These are phyloP conservation scores for Musa balbisiana DNA, from an alignment of 202 grass and related monocot genomes.

Conservation along the genomic window DNA sequence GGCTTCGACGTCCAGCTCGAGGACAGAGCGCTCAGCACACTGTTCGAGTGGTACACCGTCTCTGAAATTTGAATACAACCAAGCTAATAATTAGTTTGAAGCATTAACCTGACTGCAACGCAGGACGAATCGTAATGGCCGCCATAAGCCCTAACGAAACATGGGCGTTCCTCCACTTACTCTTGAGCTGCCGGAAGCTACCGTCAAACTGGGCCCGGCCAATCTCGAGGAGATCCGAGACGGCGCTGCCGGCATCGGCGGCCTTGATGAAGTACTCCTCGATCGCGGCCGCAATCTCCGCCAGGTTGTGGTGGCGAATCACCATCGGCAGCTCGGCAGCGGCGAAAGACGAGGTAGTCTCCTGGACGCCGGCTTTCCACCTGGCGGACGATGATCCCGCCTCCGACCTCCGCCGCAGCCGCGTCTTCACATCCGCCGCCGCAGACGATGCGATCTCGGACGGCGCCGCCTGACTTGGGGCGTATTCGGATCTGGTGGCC, in stretches of 20 bases:
- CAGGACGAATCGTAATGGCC: not conserved
- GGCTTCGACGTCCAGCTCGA: conserved; percentile 90
- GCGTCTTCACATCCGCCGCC: conserved; percentile 4
- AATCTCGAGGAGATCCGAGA: conserved; percentile 73
- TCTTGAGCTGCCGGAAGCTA: conserved; percentile 82
- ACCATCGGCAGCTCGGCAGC: conserved; percentile 55
- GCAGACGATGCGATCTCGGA: conserved; percentile 41
- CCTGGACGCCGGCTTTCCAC: conserved; percentile 1
- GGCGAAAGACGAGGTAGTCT: conserved; percentile 37
- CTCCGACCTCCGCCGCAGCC: conserved; percentile 22
- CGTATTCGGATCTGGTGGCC: conserved; percentile 65
- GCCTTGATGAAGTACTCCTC: conserved; percentile 88
- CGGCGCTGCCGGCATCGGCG: conserved; percentile 49
- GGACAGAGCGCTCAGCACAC: conserved; percentile 72
- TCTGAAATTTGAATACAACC: conserved; percentile 36
- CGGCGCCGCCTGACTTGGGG: conserved; percentile 27
- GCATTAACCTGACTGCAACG: not conserved
- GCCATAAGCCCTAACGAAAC: not conserved
- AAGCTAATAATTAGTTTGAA: conserved; percentile 4
- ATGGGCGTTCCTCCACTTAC: conserved; percentile 33
- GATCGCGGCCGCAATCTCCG: conserved; percentile 69
- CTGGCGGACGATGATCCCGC: conserved; percentile 36
- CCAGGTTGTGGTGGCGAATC: conserved; percentile 68
- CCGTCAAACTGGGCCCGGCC: conserved; percentile 70
- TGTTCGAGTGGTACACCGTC: conserved; percentile 93